Percentiles rank a stretch among this genome's conserved stretches.
phyloP scores from a whole-genome alignment of 2,329 filamentous ascomycete genomes.

The Pleoardoris graminearum region DNA sequence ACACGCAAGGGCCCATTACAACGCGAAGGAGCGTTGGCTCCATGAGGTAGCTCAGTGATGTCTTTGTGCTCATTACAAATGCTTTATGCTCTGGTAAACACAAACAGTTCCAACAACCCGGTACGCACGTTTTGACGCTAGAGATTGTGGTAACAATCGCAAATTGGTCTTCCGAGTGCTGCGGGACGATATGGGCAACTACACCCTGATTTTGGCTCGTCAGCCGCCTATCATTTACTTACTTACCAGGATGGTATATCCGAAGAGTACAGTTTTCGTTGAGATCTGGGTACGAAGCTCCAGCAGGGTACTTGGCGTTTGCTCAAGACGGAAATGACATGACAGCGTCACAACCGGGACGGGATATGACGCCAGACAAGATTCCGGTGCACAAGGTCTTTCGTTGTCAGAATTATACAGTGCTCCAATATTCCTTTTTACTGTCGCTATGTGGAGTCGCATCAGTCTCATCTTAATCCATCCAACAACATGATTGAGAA shows the following conservation, averaged over 20 bases:
- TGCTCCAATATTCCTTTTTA: not conserved
- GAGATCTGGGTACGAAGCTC: not conserved
- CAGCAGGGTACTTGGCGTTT: not conserved
- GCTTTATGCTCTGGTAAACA: not conserved
- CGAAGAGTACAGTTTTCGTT: not conserved
- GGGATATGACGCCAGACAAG: not conserved
- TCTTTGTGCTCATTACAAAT: not conserved
- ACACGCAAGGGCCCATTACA: not conserved
- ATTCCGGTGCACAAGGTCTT: not conserved
- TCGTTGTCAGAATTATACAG: not conserved
- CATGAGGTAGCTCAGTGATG: not conserved
- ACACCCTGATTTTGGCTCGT: not conserved
- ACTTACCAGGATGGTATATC: not conserved
- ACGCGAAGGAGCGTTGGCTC: not conserved
- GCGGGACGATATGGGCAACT: not conserved
- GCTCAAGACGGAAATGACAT: not conserved
- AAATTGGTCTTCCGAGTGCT: not conserved
- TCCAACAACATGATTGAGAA: not conserved
- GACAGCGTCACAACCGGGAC: not conserved
- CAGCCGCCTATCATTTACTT: not conserved
- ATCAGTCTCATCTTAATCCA: not conserved
- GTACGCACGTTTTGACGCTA: not conserved
- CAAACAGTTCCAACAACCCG: not conserved
- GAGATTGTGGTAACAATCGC: not conserved
- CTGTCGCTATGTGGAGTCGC: not conserved